Evolutionary conservation across 1,139 yeast species (phyloP).

Genomic region (Pichia sp.): DNA sequence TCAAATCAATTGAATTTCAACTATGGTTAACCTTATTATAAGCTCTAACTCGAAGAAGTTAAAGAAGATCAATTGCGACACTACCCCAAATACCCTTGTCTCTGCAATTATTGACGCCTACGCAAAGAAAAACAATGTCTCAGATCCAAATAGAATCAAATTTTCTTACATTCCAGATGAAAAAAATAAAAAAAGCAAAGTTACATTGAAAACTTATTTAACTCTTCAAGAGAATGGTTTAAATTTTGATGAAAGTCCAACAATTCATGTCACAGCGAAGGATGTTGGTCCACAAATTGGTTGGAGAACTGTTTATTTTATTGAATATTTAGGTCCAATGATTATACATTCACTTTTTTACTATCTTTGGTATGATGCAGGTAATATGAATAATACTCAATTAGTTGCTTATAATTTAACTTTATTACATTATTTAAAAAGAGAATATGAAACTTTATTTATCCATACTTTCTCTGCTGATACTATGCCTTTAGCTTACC

Average conservation of each 20-base stretch:
- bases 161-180: slow-evolving; percentile 28
- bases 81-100: slow-evolving; percentile 29
- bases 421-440: slow-evolving; percentile 71
- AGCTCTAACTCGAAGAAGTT: slow-evolving; percentile 26
- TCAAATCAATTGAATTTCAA: neutral
- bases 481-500: slow-evolving; percentile 85
- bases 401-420: slow-evolving; percentile 47
- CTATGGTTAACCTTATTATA: slow-evolving; percentile 27
- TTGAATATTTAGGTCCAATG: slow-evolving; percentile 88
- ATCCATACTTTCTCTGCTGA: slow-evolving; percentile 79
- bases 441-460: slow-evolving; percentile 79
- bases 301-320: slow-evolving; percentile 81
- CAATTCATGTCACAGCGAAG: slow-evolving; percentile 50
- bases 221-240: slow-evolving; percentile 33
- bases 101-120: slow-evolving; percentile 29
- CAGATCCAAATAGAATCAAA: slow-evolving; percentile 39
- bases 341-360: slow-evolving; percentile 70
- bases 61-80: slow-evolving; percentile 30
- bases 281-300: slow-evolving; percentile 91
- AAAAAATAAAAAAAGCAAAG: slow-evolving; percentile 28
- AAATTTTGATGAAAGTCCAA: slow-evolving; percentile 25
- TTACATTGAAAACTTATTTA: slow-evolving; percentile 32
- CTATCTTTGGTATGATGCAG: slow-evolving; percentile 32
- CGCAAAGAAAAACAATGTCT: slow-evolving; percentile 38
- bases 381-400: slow-evolving; percentile 47